Conservation (phyloP, 495 filamentous ascomycete genomes). For the Penicillium riverlandense region DNA sequence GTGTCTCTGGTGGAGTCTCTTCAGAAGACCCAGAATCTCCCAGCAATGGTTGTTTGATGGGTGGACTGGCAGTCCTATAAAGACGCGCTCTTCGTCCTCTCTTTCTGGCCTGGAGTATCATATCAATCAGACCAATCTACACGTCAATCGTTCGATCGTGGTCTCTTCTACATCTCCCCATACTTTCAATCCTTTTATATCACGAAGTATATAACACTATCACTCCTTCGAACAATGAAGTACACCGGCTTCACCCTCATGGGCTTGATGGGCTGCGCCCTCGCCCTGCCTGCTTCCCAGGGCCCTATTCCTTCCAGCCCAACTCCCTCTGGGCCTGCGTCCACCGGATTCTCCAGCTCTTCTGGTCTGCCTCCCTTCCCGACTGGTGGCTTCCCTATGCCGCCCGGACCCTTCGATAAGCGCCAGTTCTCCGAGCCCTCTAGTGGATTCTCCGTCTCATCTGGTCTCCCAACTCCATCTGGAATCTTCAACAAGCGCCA, state of each 20-base stretch:
- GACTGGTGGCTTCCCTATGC: too few relatives aligned
- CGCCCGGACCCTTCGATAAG: too few relatives aligned
- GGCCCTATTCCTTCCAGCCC: too few relatives aligned
- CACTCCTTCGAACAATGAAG: conserved; percentile 11
- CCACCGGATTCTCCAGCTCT: too few relatives aligned
- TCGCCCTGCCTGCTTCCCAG: conserved; percentile 9
- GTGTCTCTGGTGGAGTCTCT: too few relatives aligned
- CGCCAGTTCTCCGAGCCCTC: too few relatives aligned
- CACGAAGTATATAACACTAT: background rate
- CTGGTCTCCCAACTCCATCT: too few relatives aligned
- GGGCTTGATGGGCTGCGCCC: conserved; percentile 22
- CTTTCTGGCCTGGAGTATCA: background rate
- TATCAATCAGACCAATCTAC: background rate
- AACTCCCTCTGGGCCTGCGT: too few relatives aligned
- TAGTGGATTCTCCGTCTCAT: too few relatives aligned
- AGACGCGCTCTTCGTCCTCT: background rate
- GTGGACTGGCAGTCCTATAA: background rate
- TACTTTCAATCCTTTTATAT: background rate
- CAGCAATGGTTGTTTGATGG: background rate
- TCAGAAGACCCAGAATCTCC: background rate
- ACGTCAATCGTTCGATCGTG: background rate
- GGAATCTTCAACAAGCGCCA: too few relatives aligned
- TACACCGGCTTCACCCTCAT: conserved; percentile 11
- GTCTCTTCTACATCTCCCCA: background rate
- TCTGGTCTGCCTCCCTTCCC: too few relatives aligned